A percentile compares a stretch with the other conserved stretches of the same genome.
These are phyloP conservation scores for Pyricularia sp. DNA, from an alignment of 2,329 filamentous ascomycete species.

Conservation along the genomic window DNA sequence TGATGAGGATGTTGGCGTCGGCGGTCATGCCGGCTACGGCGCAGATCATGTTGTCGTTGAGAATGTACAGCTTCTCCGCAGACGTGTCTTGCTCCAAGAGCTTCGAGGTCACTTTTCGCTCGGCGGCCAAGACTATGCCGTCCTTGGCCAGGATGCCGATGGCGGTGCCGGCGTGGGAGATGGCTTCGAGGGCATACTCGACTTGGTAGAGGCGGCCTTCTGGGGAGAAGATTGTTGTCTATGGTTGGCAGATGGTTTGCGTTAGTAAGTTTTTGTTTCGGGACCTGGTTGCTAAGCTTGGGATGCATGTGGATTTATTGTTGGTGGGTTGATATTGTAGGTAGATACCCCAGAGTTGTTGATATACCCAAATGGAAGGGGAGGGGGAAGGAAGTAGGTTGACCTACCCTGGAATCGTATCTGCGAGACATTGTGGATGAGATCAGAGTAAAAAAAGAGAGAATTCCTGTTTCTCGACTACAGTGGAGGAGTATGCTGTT, in stretches of 20 bases:
- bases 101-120: conserved; percentile 99
- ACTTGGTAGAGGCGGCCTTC: conserved; percentile 98
- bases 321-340: neutral
- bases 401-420: conserved; percentile 88
- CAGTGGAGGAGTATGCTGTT: neutral
- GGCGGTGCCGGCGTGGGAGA: conserved; percentile 94
- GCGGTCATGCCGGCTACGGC: conserved; percentile 98
- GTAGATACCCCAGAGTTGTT: neutral
- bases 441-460: conserved; percentile 7
- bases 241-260: neutral
- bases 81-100: conserved; percentile 98
- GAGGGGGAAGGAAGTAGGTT: conserved; percentile 7
- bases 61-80: conserved; percentile 97
- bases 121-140: conserved; percentile 93
- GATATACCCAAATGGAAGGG: neutral
- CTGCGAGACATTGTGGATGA: conserved; percentile 70
- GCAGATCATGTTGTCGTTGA: conserved; percentile 99
- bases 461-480: neutral
- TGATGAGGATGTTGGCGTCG: conserved; percentile 99
- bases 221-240: conserved; percentile 99
- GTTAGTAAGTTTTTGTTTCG: neutral
- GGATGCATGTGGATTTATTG: neutral
- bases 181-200: conserved; percentile 97
- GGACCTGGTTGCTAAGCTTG: neutral
- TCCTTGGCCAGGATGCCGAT: conserved; percentile 95